Evolutionary conservation across 495 filamentous ascomycete species (phyloP), one percentile per base, ranked within the genome.

Genomic region (Tuber borchii): DNA sequence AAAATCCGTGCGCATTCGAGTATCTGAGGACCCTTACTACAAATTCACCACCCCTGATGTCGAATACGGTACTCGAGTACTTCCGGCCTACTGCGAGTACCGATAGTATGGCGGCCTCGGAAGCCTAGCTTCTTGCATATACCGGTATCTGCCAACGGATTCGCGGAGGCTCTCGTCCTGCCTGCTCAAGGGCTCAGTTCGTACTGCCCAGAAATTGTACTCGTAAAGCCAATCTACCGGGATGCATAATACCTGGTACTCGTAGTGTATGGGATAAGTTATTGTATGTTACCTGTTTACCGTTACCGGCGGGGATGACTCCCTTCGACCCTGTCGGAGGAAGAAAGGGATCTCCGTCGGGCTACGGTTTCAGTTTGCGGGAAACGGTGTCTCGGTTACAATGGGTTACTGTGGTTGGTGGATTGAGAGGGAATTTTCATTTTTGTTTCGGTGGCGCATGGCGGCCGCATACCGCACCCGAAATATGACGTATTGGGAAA

Each of bases 401-500:
- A 51, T n/a, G 8, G 2, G 46, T 51, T n/a, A 20, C 22, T 51
- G 48, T 46, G 17, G 45, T 5, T 6, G 16, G 45, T 17, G n/a
- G 48, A n/a, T 7, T 8, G 22, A 51, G n/a, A n/a, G 48, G 48
- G 48, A 16, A n/a, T 6, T 71, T 40, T 71, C 26, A 16, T 8
- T 22, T 71, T 71, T 40, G 68, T 74, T 74, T 56, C 26, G 46
- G 68, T 71, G 68, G 51, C 61, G 69, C 46, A 37, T 51, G 9
- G 31, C 17, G 37, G 26, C 26, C n/a, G 45, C 61, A 31, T 42
- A 40, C 39, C 39, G 39, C 5, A 40, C 71, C 44, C 65, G 42
- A 43, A 37, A 61, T 31, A 31, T 74, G 71, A 74, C 75, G 43
- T 76, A 45, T 61, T 61, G 51, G 51, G 51, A 26, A 26, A n/a